Conservation (phyloP, 306 rosid species). For the Ziziphus jujuba region DNA sequence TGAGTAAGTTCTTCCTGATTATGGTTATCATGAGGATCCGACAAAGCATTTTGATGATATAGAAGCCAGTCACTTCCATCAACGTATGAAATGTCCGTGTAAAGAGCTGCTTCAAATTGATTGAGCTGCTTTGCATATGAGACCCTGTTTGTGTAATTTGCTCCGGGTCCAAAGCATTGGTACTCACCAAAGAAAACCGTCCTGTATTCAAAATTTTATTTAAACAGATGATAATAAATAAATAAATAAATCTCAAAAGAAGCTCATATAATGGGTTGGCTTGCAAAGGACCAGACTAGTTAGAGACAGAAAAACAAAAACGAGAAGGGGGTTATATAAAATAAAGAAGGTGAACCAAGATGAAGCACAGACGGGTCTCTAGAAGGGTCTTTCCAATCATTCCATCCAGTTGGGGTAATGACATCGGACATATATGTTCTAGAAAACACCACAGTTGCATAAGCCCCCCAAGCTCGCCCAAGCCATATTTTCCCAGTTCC, state of each 20-base stretch:
- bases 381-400: conserved; percentile 68
- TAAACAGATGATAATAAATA: too few relatives aligned
- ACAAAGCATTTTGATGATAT: conserved; percentile 23
- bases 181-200: conserved; percentile 73
- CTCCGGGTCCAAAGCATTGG: conserved; percentile 54
- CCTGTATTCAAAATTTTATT: conserved; percentile 29
- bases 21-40: not conserved
- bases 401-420: conserved; percentile 66
- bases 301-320: too few relatives aligned
- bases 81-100: conserved; percentile 45
- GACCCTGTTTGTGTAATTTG: conserved; percentile 51
- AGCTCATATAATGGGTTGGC: too few relatives aligned
- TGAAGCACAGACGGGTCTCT: conserved; percentile 54
- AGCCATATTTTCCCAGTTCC: conserved; percentile 87
- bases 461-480: conserved; percentile 83
- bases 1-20: not conserved
- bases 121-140: conserved; percentile 66
- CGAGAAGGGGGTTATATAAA: too few relatives aligned
- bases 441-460: conserved; percentile 61
- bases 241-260: too few relatives aligned
- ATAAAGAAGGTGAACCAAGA: not conserved
- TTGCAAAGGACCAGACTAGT: too few relatives aligned
- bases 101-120: conserved; percentile 49
- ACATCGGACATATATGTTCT: conserved; percentile 64
- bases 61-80: conserved; percentile 59